Percentiles rank a stretch among this genome's conserved stretches.
Conservation (phyloP, 495 filamentous ascomycete genomes). For the Tuber calosporum region DNA sequence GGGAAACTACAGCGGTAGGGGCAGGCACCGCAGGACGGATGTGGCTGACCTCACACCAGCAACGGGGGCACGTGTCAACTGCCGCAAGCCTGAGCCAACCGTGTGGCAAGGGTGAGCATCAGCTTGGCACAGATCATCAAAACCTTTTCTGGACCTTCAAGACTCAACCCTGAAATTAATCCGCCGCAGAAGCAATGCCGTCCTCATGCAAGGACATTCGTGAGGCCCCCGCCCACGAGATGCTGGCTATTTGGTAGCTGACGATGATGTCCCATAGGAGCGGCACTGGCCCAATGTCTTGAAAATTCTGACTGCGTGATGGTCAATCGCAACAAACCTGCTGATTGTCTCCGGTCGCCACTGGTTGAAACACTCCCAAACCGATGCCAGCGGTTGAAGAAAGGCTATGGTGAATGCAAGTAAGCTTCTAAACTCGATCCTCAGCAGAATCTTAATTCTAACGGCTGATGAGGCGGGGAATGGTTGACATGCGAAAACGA, state of each 20-base stretch:
- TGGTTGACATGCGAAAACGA: slow-evolving; percentile 98
- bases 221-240: slow-evolving; percentile 47
- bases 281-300: slow-evolving; percentile 85
- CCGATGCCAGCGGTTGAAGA: slow-evolving; percentile 85
- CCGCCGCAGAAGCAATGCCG: slow-evolving; percentile 58
- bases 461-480: slow-evolving; percentile 55
- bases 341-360: slow-evolving; percentile 79
- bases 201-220: slow-evolving; percentile 94
- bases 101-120: background rate
- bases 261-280: slow-evolving; percentile 51
- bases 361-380: slow-evolving; percentile 69
- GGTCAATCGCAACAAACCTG: slow-evolving; percentile 73
- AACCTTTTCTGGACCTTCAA: background rate
- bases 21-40: background rate
- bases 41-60: background rate
- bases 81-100: background rate
- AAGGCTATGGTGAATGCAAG: slow-evolving; percentile 90
- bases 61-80: background rate
- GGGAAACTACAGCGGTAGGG: no score
- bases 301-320: slow-evolving; percentile 93
- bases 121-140: background rate
- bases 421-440: slow-evolving; percentile 40
- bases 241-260: slow-evolving; percentile 21
- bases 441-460: slow-evolving; percentile 16
- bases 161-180: background rate